These are phyloP conservation scores for Aspergillus pseudoglaucus DNA, from an alignment of 2,329 filamentous ascomycete species.

Conservation along the genomic window DNA sequence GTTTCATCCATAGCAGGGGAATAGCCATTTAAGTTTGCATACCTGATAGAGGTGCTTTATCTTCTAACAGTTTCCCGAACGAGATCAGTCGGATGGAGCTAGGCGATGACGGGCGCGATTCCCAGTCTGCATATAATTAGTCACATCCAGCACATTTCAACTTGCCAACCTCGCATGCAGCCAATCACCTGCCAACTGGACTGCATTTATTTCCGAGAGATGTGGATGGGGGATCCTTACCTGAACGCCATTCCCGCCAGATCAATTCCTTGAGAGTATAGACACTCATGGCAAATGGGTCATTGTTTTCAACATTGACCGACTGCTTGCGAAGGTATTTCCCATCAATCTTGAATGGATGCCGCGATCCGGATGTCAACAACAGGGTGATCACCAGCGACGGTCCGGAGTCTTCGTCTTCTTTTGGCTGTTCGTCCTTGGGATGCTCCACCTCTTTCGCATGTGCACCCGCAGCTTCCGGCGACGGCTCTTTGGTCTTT, in stretches of 20 bases:
- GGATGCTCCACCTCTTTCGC: conserved; percentile 23
- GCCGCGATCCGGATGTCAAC: conserved; percentile 71
- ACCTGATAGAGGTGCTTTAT: conserved; percentile 82
- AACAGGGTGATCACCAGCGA: conserved; percentile 65
- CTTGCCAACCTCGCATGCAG: background rate
- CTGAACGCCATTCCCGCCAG: conserved; percentile 81
- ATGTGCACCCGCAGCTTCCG: conserved; percentile 20
- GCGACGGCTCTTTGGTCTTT: conserved; percentile 19
- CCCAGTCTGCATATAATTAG: conserved; percentile 59
- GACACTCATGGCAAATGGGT: conserved; percentile 84
- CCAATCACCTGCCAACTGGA: conserved; percentile 1
- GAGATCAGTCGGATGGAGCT: conserved; percentile 86
- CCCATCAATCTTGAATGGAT: conserved; percentile 85
- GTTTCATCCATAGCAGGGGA: background rate
- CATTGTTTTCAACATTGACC: conserved; percentile 67
- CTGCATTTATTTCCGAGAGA: background rate
- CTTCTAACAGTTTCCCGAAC: conserved; percentile 83
- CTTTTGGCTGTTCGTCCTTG: background rate
- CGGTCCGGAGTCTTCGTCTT: conserved; percentile 27
- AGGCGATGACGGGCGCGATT: conserved; percentile 74
- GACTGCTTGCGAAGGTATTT: conserved; percentile 76
- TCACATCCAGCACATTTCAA: background rate
- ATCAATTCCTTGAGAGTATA: conserved; percentile 94
- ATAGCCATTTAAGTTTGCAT: conserved; percentile 29
- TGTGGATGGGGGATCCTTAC: conserved; percentile 28